phyloP scores from a whole-genome alignment of 73 alveolate genomes.

The Paramecium biaurelia region DNA sequence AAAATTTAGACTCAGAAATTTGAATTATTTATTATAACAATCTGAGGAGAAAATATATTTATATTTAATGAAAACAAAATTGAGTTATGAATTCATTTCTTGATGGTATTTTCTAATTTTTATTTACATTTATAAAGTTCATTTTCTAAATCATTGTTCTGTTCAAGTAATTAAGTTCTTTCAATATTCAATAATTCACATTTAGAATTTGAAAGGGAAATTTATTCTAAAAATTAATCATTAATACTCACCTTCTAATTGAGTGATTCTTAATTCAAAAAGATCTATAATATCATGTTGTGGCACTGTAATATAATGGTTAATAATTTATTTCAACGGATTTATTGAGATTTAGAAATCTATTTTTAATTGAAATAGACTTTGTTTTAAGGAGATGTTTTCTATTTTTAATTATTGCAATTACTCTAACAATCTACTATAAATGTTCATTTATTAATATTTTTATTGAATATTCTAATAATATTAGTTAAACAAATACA shows the following conservation, averaged over 20 bases:
- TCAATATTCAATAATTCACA: background rate
- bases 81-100: background rate
- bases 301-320: background rate
- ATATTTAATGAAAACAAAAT: background rate
- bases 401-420: background rate
- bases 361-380: background rate
- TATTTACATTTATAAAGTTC: background rate
- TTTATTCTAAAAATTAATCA: background rate
- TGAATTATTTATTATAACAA: background rate
- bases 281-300: background rate
- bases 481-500: background rate
- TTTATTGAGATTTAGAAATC: background rate
- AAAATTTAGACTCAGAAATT: background rate
- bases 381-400: background rate
- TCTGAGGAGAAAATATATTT: no score
- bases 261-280: background rate
- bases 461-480: background rate
- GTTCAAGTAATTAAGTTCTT: background rate
- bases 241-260: background rate
- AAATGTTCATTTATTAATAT: background rate
- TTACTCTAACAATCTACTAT: background rate
- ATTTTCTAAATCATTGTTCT: background rate
- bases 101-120: background rate
- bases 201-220: background rate
- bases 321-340: background rate